Evolutionary conservation across 73 alveolate genomes (phyloP).

Genomic region (Blepharisma stoltei): DNA sequence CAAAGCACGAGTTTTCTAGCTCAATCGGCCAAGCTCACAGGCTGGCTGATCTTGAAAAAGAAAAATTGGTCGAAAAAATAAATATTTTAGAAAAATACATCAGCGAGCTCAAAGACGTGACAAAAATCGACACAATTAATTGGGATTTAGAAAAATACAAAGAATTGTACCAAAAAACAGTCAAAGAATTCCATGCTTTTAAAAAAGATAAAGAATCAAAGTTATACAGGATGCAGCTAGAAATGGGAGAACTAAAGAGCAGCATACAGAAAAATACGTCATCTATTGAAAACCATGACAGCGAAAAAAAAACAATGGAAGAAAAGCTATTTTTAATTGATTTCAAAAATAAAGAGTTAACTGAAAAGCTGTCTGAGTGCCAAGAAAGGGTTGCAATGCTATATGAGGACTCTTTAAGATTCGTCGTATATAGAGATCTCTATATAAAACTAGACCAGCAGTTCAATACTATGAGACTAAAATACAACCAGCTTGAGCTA

Average conservation of each 20-base stretch:
- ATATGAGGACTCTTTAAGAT: conserved; percentile 1
- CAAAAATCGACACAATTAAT: conserved; percentile 16
- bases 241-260: not conserved
- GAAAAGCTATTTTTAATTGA: not conserved
- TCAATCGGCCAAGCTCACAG: not conserved
- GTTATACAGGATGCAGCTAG: not conserved
- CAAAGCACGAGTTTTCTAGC: not conserved
- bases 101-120: conserved; percentile 10
- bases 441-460: not conserved
- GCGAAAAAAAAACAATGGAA: not conserved
- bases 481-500: conserved; percentile 11
- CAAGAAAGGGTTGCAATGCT: not conserved
- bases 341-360: not conserved
- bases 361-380: not conserved
- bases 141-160: not conserved
- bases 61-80: conserved; percentile 13
- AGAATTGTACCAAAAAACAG: not conserved
- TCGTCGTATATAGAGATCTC: not conserved
- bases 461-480: not conserved
- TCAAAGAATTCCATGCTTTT: not conserved
- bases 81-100: conserved; percentile 17
- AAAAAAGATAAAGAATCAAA: not conserved
- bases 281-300: not conserved
- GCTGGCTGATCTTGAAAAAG: not conserved
- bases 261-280: not conserved